Percentiles rank a stretch among this genome's conserved stretches.
Conservation (phyloP, 2,329 filamentous ascomycete species). For the Calonectria pseudoreteaudii region DNA sequence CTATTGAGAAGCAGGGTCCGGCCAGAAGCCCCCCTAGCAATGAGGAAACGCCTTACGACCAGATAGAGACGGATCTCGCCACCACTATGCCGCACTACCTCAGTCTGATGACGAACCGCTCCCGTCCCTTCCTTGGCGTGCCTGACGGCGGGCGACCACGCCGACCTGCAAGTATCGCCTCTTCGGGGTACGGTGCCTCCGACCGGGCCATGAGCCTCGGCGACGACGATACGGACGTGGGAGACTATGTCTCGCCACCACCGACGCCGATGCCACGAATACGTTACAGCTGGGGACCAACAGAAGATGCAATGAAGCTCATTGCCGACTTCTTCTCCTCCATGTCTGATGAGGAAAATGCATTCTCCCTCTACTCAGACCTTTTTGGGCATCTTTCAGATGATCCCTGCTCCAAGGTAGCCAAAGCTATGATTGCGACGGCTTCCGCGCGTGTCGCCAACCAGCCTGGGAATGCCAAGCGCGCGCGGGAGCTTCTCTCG, state of each 20-base stretch:
- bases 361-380: constrained; percentile 32
- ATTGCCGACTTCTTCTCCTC: constrained; percentile 42
- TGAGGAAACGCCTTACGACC: constrained; percentile 8
- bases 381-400: constrained; percentile 27
- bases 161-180: background rate
- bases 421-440: constrained; percentile 30
- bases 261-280: background rate
- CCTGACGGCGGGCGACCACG: background rate
- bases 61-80: background rate
- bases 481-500: constrained; percentile 30
- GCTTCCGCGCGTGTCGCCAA: constrained; percentile 36
- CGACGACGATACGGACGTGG: constrained; percentile 14
- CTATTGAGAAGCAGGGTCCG: constrained; percentile 20
- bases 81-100: background rate
- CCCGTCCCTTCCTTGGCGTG: background rate
- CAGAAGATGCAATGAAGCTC: constrained; percentile 34
- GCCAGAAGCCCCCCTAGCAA: background rate
- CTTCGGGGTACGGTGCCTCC: background rate
- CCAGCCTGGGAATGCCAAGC: constrained; percentile 28
- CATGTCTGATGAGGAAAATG: constrained; percentile 41
- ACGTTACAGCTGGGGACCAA: constrained; percentile 29
- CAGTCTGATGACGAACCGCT: background rate
- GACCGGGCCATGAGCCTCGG: background rate
- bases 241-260: background rate
- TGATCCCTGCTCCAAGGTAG: background rate